phyloP scores from a whole-genome alignment of 2,329 filamentous ascomycete genomes.

The Mycosphaerelloides madeirae region DNA sequence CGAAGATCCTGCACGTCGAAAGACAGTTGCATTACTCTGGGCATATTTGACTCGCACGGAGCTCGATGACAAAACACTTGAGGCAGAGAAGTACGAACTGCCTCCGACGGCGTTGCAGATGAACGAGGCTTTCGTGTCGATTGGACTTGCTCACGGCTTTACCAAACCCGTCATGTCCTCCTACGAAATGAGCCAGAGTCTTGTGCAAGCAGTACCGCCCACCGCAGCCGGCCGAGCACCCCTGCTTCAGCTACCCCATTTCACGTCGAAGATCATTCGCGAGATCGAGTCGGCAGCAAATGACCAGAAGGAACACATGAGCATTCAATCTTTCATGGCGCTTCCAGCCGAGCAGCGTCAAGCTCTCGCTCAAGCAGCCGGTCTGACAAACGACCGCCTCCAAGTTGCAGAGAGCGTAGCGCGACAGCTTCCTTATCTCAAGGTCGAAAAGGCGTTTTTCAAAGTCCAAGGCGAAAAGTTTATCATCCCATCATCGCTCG shows the following conservation, averaged over 20 bases:
- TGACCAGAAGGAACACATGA: slow-evolving; percentile 59
- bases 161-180: slow-evolving; percentile 76
- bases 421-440: slow-evolving; percentile 75
- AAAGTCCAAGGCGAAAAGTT: slow-evolving; percentile 93
- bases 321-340: slow-evolving; percentile 84
- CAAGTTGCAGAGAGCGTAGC: slow-evolving; percentile 69
- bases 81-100: slow-evolving; percentile 83
- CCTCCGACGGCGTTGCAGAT: slow-evolving; percentile 80
- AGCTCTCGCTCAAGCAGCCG: slow-evolving; percentile 63
- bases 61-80: slow-evolving; percentile 69
- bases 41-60: slow-evolving; percentile 88
- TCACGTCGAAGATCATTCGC: slow-evolving; percentile 60
- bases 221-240: slow-evolving; percentile 57
- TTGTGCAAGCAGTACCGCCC: slow-evolving; percentile 86
- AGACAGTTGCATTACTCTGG: slow-evolving; percentile 87
- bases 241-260: slow-evolving; percentile 84
- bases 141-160: slow-evolving; percentile 81
- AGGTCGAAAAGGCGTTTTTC: slow-evolving; percentile 92
- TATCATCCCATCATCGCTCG: slow-evolving; percentile 86
- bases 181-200: slow-evolving; percentile 74
- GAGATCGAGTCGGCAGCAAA: slow-evolving; percentile 59
- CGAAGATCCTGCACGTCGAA: slow-evolving; percentile 74
- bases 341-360: slow-evolving; percentile 70
- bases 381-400: slow-evolving; percentile 74
- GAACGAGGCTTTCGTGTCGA: slow-evolving; percentile 80